Conservation (phyloP, 2,329 filamentous ascomycete genomes). For the Nectriaceae sp. region DNA sequence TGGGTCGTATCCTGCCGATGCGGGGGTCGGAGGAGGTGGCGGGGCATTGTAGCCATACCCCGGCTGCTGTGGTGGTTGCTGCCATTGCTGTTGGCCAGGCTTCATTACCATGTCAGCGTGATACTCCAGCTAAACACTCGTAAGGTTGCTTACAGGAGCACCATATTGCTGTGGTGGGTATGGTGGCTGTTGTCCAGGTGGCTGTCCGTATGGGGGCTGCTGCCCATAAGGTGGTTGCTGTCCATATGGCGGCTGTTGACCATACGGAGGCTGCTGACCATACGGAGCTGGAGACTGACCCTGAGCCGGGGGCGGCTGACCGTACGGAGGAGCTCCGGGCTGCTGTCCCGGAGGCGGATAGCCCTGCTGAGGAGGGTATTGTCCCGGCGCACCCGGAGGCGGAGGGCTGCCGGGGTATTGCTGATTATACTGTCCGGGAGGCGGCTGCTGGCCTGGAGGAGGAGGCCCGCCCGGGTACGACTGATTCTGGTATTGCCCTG, state of each 20-base stretch:
- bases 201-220: conserved; percentile 8
- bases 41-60: neutral
- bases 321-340: conserved; percentile 4
- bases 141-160: neutral
- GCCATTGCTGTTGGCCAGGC: conserved; percentile 23
- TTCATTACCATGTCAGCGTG: conserved; percentile 5
- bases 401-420: neutral
- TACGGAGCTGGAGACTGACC: conserved; percentile 1
- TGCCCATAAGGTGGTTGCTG: conserved; percentile 9
- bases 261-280: conserved; percentile 7
- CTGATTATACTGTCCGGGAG: neutral
- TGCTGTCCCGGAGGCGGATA: conserved; percentile 1
- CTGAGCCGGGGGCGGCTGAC: conserved; percentile 7
- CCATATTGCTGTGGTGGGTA: conserved; percentile 7
- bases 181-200: conserved; percentile 10
- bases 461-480: neutral
- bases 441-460: neutral
- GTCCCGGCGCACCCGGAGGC: conserved; percentile 3
- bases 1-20: conserved; percentile 32
- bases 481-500: neutral
- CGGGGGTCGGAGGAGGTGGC: conserved; percentile 22
- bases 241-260: conserved; percentile 16
- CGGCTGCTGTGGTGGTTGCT: conserved; percentile 13
- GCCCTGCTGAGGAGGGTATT: conserved; percentile 6
- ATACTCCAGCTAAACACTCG: conserved; percentile 8